Percentiles rank a stretch among this genome's conserved stretches.
Evolutionary conservation across 192 early-diverging fungal species (phyloP).

Genomic region (Backusella morwellensis): DNA sequence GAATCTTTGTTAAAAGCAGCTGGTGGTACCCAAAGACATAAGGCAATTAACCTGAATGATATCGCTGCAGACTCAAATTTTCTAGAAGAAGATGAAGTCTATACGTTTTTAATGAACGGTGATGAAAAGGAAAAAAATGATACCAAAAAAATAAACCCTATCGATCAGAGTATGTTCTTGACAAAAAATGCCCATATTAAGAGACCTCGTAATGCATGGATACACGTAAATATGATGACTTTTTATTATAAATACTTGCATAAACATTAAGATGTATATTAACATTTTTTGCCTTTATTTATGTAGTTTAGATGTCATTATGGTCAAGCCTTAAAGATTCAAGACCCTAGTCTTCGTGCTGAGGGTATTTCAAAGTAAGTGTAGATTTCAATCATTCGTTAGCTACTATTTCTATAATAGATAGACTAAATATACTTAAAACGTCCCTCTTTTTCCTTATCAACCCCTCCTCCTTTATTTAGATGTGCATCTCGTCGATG

Average conservation of each 20-base stretch:
- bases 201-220: constrained; percentile 39
- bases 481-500: constrained; percentile 38
- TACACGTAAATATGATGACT: constrained; percentile 27
- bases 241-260: not conserved
- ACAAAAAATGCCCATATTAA: constrained; percentile 41
- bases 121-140: not conserved
- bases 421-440: not conserved
- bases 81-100: constrained; percentile 1
- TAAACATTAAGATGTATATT: not conserved
- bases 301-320: constrained; percentile 40
- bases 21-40: not conserved
- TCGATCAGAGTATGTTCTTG: constrained; percentile 32
- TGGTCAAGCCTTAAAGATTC: constrained; percentile 36
- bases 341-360: constrained; percentile 37
- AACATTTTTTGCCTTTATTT: not conserved
- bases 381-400: not conserved
- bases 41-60: not conserved
- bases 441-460: constrained; percentile 5
- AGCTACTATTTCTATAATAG: not conserved
- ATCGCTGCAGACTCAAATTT: not conserved
- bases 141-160: not conserved
- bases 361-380: constrained; percentile 41
- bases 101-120: not conserved
- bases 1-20: not conserved
- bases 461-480: constrained; percentile 5